Evolutionary conservation across 1,284 basidiomycete genomes (phyloP).

Genomic region (Amylostereum areolatum): DNA sequence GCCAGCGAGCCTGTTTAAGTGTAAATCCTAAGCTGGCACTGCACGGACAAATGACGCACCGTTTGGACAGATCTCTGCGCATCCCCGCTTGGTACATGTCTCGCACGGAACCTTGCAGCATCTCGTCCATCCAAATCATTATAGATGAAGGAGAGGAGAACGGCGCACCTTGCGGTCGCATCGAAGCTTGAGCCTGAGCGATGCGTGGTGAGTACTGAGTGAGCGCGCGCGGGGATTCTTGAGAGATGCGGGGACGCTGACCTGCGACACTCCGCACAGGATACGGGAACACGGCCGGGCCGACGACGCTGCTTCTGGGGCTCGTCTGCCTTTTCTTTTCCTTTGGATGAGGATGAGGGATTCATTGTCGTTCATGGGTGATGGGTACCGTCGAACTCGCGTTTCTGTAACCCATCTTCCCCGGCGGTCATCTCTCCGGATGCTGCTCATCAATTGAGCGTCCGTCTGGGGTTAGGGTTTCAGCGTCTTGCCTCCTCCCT

Average conservation of each 20-base stretch:
- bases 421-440: too few species aligned
- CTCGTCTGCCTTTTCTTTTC: not conserved
- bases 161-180: conserved; percentile 59
- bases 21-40: not conserved
- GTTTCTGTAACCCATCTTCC: too few species aligned
- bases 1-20: conserved; percentile 42
- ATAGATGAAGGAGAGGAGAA: conserved; percentile 1
- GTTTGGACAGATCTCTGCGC: conserved; percentile 64
- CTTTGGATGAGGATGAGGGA: not conserved
- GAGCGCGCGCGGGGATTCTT: conserved; percentile 8
- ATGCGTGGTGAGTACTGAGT: conserved; percentile 1
- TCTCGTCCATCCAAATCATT: not conserved
- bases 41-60: conserved; percentile 31
- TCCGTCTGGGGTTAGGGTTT: too few species aligned
- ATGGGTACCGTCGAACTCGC: too few species aligned
- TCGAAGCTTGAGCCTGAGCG: conserved; percentile 54
- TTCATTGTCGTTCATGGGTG: too few species aligned
- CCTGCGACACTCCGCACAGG: conserved; percentile 69
- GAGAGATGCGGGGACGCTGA: conserved; percentile 18
- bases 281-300: conserved; percentile 51
- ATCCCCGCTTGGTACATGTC: conserved; percentile 65
- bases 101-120: conserved; percentile 56
- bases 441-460: too few species aligned
- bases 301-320: conserved; percentile 21
- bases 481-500: too few species aligned